Evolutionary conservation across 2,329 filamentous ascomycete species (phyloP), one percentile per base, ranked within the genome.

Genomic region (Sporothrix sp.): DNA sequence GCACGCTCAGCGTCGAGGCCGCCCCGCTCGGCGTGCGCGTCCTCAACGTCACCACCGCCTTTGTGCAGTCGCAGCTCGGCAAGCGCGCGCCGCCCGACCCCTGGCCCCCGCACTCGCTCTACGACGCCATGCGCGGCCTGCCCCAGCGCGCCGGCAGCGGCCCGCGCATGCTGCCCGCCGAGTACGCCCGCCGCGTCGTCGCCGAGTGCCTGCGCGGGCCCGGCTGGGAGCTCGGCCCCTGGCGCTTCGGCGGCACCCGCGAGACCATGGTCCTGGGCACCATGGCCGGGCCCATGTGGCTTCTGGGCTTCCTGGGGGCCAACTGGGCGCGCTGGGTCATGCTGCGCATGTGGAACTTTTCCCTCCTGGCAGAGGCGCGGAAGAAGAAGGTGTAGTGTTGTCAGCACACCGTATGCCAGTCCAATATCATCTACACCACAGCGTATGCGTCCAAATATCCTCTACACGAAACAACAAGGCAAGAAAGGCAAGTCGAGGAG

Each of bases 11-110:
- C 14, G 63, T 75, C 44, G 76, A 79, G 56, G 64, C 79, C 28
- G 66, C 68, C 27, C 74, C 73, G 1, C 71, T 77, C 27, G 66
- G 67, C 56, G 75, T 79, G 8, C 71, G 75, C 53, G 76, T 79
- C 60, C 77, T 78, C 71, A 64, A 63, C 10, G 70, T 76, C 10
- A 71, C 71, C 56, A 71, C 77, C 62, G 72, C 74, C 0, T 59
- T 58, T 40, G 58, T 66, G 39, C 48, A 52, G n/a, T 75, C 73
- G 2, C 72, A 78, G 20, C 64, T 65, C 30, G 73, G 70, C 55
- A 71, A 75, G 32, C 16, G 63, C 58, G 72, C 72, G 32, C 69
- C 71, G 1, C 63, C 60, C 52, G 67, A 68, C 33, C 59, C 60
- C 1, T 54, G 79, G 53, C 75, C 75, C 0, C 55, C 60, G 10